These are phyloP conservation scores for Colletotrichum lindemuthianum DNA, from an alignment of 2,329 filamentous ascomycete genomes.

Conservation along the genomic window DNA sequence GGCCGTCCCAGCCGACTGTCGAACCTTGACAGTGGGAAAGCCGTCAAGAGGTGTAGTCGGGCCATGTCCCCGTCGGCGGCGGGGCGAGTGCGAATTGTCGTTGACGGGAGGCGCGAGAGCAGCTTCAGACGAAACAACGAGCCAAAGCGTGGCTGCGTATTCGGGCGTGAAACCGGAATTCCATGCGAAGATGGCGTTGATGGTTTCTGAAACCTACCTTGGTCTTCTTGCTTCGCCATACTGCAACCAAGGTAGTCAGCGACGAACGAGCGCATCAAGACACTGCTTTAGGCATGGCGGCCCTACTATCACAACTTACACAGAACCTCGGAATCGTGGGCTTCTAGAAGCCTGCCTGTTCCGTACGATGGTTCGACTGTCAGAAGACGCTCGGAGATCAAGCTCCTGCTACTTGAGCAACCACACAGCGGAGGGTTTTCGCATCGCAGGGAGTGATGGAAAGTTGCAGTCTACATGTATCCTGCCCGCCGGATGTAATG, in stretches of 20 bases:
- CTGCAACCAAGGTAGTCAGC: neutral
- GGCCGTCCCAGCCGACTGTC: slow-evolving; percentile 15
- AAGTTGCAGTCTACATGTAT: no score
- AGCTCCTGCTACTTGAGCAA: no score
- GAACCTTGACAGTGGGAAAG: slow-evolving; percentile 15
- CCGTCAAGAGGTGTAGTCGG: slow-evolving; percentile 22
- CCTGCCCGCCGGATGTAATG: no score
- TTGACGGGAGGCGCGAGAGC: slow-evolving; percentile 2
- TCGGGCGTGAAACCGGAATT: slow-evolving; percentile 33
- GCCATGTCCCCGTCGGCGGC: slow-evolving; percentile 11
- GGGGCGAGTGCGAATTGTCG: slow-evolving; percentile 32
- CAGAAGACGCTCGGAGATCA: no score
- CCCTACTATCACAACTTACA: no score
- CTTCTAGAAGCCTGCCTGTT: slow-evolving; percentile 25
- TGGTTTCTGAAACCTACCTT: slow-evolving; percentile 33
- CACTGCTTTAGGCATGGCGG: slow-evolving; percentile 17
- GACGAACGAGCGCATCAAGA: slow-evolving; percentile 8
- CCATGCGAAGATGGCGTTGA: slow-evolving; percentile 29
- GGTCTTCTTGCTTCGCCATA: neutral
- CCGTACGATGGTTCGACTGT: neutral
- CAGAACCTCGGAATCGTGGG: neutral
- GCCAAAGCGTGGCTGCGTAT: slow-evolving; percentile 19
- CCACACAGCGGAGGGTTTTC: no score
- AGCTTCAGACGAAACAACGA: slow-evolving; percentile 31
- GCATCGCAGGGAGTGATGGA: no score